These are phyloP conservation scores for Heliocybe sulcata DNA, from an alignment of 1,284 basidiomycete genomes.

Conservation along the genomic window DNA sequence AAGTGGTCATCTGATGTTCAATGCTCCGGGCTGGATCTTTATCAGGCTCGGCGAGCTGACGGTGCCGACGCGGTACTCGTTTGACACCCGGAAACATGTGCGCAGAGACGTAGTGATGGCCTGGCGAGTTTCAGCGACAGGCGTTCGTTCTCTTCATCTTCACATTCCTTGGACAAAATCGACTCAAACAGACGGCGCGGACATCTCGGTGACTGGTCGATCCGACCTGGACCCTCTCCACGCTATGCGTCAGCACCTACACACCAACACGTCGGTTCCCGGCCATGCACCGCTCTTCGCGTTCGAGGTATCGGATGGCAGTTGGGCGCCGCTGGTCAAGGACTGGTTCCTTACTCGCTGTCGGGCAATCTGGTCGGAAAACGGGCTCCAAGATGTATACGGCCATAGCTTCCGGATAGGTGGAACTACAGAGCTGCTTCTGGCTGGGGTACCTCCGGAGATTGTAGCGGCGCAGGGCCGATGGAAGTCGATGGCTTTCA, in stretches of 20 bases:
- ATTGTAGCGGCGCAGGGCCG: constrained; percentile 17
- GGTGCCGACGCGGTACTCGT: constrained; percentile 1
- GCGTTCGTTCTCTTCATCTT: neutral
- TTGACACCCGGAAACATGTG: constrained; percentile 6
- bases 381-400: constrained; percentile 5
- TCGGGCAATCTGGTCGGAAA: constrained; percentile 9
- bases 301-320: constrained; percentile 3
- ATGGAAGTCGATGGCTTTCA: constrained; percentile 22
- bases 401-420: constrained; percentile 24
- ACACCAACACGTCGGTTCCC: constrained; percentile 4
- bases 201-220: constrained; percentile 3
- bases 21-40: too few species aligned
- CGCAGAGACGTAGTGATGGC: neutral
- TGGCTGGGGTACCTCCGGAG: constrained; percentile 16
- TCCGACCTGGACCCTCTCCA: neutral
- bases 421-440: constrained; percentile 18
- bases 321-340: constrained; percentile 8
- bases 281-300: constrained; percentile 9
- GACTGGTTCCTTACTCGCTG: constrained; percentile 12
- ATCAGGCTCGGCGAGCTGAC: constrained; percentile 10
- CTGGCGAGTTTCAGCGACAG: neutral
- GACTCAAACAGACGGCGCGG: constrained; percentile 5
- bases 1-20: too few species aligned
- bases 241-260: constrained; percentile 7
- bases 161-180: constrained; percentile 10